Base-by-base conservation (phyloP, 306 rosid species). In the Oemleria cerasiformis region DNA sequence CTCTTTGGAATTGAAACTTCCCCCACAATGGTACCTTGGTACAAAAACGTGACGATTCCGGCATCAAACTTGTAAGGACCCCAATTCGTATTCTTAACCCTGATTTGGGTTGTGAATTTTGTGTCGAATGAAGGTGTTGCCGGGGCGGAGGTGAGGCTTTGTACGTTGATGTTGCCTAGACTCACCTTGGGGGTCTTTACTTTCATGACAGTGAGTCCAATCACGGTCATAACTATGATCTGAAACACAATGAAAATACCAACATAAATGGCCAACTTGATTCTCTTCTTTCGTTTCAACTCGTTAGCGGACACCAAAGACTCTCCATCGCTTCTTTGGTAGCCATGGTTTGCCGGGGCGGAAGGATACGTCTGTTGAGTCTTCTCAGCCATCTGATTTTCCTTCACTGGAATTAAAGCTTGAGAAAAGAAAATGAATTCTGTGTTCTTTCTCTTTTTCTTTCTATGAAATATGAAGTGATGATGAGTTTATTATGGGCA, bases 121-220 rank as follows among this genome's bases (percentile, higher is more conserved):
- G 60, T 49, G 63, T 63, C 70, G 1, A 63, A 73, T 14, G 77
- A 62, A 30, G 68, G 58, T 20, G 68, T 49, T 62, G 48, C 42
- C 0, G 65, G 69, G 15, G 43, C 40, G 11, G 42, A 20, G 11
- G 21, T 49, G 17, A 78, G 45, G 4, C 7, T 61, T 11, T 54
- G 55, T 54, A 75, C 4, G 4, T 25, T 11, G 69, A 75, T 30
- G 7, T 3, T 20, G 6, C 63, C 75, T 36, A 73, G 15, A 40
- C 70, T 70, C 6, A 79, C 9, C 65, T 75, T 75, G 10, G 83
- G 83, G 6, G 80, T 62, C 66, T 64, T 79, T 4, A 56, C 80
- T 56, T 59, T 40, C 83, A 70, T 63, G 6, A 79, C 70, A 2
- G 51, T 42, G 5, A 71, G 69, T 1, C 77, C 34, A 17, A 79